A percentile compares a stretch with the other conserved stretches of the same genome.
These are phyloP conservation scores for Cucurbita maxima DNA, from an alignment of 306 rosid genomes.

Conservation along the genomic window DNA sequence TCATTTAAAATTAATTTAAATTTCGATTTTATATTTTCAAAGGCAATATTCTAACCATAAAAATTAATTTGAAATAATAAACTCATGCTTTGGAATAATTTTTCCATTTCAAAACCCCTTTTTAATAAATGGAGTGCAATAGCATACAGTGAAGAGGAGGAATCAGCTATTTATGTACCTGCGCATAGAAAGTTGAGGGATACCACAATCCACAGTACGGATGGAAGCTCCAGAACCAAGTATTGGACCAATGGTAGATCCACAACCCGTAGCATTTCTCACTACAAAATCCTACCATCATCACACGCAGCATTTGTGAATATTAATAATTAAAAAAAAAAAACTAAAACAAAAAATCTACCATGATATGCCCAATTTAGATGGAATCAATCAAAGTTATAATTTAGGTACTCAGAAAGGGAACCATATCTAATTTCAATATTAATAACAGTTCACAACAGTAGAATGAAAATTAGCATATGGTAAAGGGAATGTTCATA, in stretches of 20 bases:
- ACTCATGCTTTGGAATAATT: too few relatives aligned
- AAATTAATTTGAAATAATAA: too few relatives aligned
- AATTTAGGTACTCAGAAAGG: not conserved
- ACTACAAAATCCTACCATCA: conserved; percentile 72
- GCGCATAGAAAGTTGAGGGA: conserved; percentile 98
- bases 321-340: not conserved
- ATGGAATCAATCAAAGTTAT: not conserved
- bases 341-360: not conserved
- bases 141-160: not conserved
- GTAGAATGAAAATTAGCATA: too few relatives aligned
- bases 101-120: too few relatives aligned
- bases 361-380: not conserved
- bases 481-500: too few relatives aligned
- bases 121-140: not conserved
- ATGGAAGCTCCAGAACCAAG: conserved; percentile 91
- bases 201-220: conserved; percentile 93
- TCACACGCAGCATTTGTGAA: not conserved
- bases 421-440: not conserved
- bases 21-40: too few relatives aligned
- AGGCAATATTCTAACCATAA: too few relatives aligned
- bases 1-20: too few relatives aligned
- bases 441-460: not conserved
- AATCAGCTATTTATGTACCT: conserved; percentile 30
- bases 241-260: conserved; percentile 97
- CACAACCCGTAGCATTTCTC: conserved; percentile 98